Base-by-base conservation (phyloP, 2,329 filamentous ascomycete genomes). In the Fusarium armeniacum region DNA sequence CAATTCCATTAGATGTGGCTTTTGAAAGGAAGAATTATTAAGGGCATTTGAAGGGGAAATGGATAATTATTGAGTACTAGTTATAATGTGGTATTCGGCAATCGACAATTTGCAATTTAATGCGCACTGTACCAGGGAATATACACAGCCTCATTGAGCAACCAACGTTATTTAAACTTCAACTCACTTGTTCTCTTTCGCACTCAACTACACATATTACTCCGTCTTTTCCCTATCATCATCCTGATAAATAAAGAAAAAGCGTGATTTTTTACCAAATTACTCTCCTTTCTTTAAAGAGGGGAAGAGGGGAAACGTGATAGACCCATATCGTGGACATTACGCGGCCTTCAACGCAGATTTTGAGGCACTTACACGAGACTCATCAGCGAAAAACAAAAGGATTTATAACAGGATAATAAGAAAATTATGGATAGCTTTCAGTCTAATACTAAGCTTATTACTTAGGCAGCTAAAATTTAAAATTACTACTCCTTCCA, bases 291-390 rank as follows among this genome's bases (percentile, higher is more conserved):
- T 44, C 50, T 11, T 65, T 26, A 41, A 41, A 41, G 56, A 69
- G 49, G 67, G 46, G 51, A 45, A 20, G 50, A 60, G 49, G 61
- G 56, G 46, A 35, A 44, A 32, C 38, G 28, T 50, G 40, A 33
- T 53, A 33, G 53, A 54, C 67, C 67, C 65, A 62, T 62, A n/a
- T 30, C 26, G 35, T 26, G 15, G 38, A 43, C 65, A 69, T 69
- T 62, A 69, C 65, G 65, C 65, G 65, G 65, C 65, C 65, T 16
- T 52, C 43, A n/a, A 56, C n/a, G 24, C 26, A 62, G 49, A 46
- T 43, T 57, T 63, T 40, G 33, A 62, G 47, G 45, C 40, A 69
- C 65, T 69, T 57, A 44, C 24, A 66, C 60, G 18, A 36, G 55
- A 26, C 15, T 36, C 33, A 52, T 10, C 47, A 43, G 47, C n/a